These are phyloP conservation scores for Eutypa lata DNA, from an alignment of 2,329 filamentous ascomycete species.

Conservation along the genomic window DNA sequence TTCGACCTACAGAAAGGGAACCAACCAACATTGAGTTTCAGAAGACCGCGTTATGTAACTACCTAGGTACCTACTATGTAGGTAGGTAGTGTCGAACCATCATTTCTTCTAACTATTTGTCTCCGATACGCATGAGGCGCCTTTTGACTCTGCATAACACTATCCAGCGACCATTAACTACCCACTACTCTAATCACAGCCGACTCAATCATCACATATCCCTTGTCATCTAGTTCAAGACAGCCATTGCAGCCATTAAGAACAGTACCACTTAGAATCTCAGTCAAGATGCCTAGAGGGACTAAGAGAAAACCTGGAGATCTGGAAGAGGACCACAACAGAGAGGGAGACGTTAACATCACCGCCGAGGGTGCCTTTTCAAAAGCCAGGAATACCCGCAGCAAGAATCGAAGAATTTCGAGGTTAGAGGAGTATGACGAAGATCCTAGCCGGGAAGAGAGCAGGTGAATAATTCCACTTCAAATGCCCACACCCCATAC, in stretches of 20 bases:
- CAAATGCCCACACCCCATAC: too few species aligned
- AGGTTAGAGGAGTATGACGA: slow-evolving; percentile 26
- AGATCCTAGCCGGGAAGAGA: slow-evolving; percentile 22
- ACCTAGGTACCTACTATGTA: not conserved
- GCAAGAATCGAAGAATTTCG: slow-evolving; percentile 18
- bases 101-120: too few species aligned
- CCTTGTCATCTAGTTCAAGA: not conserved
- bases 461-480: slow-evolving; percentile 12
- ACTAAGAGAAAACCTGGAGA: slow-evolving; percentile 16
- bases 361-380: slow-evolving; percentile 1
- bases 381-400: slow-evolving; percentile 5
- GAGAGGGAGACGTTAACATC: slow-evolving; percentile 1
- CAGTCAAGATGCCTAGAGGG: slow-evolving; percentile 12
- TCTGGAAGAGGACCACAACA: not conserved
- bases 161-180: too few species aligned
- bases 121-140: too few species aligned
- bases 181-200: too few species aligned
- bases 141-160: too few species aligned
- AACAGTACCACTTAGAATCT: not conserved
- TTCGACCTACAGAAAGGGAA: too few species aligned
- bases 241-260: not conserved
- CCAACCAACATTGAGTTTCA: too few species aligned
- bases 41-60: too few species aligned
- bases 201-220: not conserved
- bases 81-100: not conserved